Evolutionary conservation across 768 basidiomycete species (phyloP).

Genomic region (Glaciozyma antarctica): DNA sequence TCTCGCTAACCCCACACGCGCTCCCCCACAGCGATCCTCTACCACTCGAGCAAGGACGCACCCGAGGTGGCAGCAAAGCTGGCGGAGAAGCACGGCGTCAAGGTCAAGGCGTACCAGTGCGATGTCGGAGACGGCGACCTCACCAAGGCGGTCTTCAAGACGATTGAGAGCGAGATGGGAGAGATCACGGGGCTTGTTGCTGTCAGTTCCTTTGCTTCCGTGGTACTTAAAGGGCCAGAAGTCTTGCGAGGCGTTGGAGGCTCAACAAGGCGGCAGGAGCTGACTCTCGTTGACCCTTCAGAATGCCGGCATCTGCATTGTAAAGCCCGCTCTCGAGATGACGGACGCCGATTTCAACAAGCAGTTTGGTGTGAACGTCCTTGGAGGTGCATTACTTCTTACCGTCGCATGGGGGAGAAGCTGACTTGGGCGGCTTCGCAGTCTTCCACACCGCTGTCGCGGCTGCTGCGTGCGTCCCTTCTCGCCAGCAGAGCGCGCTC

Average conservation of each 20-base stretch:
- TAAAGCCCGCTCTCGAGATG: conserved; percentile 55
- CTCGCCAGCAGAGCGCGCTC: too few species aligned
- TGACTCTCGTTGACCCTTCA: neutral
- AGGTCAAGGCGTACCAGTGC: conserved; percentile 50
- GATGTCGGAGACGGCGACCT: conserved; percentile 50
- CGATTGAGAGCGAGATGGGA: conserved; percentile 48
- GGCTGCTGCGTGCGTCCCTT: conserved; percentile 41
- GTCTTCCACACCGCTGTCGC: conserved; percentile 58
- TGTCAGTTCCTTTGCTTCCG: neutral
- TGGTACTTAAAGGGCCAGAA: too few species aligned
- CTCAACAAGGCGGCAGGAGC: neutral
- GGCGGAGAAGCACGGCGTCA: conserved; percentile 45
- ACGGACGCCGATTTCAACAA: conserved; percentile 49
- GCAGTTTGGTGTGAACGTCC: conserved; percentile 55
- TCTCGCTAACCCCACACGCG: neutral
- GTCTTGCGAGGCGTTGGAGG: too few species aligned
- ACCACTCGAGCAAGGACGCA: conserved; percentile 39
- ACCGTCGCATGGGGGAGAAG: too few species aligned
- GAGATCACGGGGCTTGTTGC: conserved; percentile 50
- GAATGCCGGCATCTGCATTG: conserved; percentile 51
- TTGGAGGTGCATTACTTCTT: conserved; percentile 38
- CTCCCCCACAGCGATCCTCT: conserved; percentile 48
- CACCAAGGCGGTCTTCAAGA: conserved; percentile 42
- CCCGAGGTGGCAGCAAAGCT: conserved; percentile 43
- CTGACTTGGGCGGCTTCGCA: too few species aligned